Conservation (phyloP, 2,329 filamentous ascomycete species). For the Xylaria sp. region DNA sequence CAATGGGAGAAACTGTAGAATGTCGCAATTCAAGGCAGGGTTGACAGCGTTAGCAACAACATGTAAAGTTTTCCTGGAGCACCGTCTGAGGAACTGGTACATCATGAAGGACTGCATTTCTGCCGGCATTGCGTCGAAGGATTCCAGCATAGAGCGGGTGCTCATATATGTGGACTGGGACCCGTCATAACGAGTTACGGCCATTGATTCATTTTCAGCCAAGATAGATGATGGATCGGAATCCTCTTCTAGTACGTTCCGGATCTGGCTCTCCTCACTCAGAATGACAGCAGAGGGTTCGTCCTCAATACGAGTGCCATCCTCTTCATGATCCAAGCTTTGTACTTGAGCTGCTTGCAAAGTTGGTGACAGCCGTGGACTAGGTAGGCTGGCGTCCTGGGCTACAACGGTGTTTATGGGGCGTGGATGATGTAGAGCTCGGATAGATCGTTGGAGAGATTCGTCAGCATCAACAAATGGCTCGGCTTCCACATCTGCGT, state of each 20-base stretch:
- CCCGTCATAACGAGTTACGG: slow-evolving; percentile 36
- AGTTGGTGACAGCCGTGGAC: slow-evolving; percentile 91
- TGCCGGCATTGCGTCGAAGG: slow-evolving; percentile 88
- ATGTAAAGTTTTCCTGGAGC: slow-evolving; percentile 84
- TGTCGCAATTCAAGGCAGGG: slow-evolving; percentile 93
- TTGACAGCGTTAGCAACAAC: slow-evolving; percentile 91
- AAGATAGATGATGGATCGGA: slow-evolving; percentile 31
- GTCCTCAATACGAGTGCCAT: slow-evolving; percentile 47
- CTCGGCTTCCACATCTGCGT: slow-evolving; percentile 71
- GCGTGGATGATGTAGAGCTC: slow-evolving; percentile 53
- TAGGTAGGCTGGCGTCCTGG: slow-evolving; percentile 91
- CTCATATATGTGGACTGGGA: slow-evolving; percentile 65
- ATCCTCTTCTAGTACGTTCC: slow-evolving; percentile 48
- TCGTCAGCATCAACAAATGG: slow-evolving; percentile 60
- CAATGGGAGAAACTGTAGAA: slow-evolving; percentile 79
- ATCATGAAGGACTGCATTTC: slow-evolving; percentile 96
- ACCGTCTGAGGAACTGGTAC: slow-evolving; percentile 91
- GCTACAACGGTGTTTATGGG: slow-evolving; percentile 73
- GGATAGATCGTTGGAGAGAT: slow-evolving; percentile 52
- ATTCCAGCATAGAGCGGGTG: slow-evolving; percentile 84
- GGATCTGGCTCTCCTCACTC: slow-evolving; percentile 51
- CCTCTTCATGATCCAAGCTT: slow-evolving; percentile 49
- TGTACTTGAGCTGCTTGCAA: slow-evolving; percentile 71
- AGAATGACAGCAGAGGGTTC: slow-evolving; percentile 43
- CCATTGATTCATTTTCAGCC: slow-evolving; percentile 34